Conservation (phyloP, 2,329 filamentous ascomycete species). For the Phaeosphaeriaceae sp. region DNA sequence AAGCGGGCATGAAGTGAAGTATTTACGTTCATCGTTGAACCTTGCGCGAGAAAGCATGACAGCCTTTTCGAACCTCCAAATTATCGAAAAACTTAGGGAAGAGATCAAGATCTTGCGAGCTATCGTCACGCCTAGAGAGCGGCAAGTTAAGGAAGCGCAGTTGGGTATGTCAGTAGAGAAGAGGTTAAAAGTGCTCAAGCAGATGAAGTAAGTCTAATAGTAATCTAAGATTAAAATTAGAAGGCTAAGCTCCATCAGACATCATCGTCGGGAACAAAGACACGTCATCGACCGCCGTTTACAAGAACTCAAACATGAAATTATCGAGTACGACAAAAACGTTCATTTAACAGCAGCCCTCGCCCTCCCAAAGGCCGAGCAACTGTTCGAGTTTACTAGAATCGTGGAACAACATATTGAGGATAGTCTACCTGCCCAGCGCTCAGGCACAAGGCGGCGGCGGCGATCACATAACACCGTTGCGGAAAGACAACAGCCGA, state of each 20-base stretch:
- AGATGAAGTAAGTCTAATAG: neutral
- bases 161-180: neutral
- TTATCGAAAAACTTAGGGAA: conserved; percentile 3
- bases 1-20: conserved; percentile 3
- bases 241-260: neutral
- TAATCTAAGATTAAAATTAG: neutral
- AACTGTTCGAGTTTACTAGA: neutral
- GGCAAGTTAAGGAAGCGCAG: neutral
- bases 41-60: conserved; percentile 12
- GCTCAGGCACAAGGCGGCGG: neutral
- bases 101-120: neutral
- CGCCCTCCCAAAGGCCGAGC: neutral
- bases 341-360: neutral
- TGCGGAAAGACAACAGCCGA: neutral
- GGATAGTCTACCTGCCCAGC: neutral
- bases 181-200: neutral
- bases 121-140: neutral
- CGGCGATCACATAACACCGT: neutral
- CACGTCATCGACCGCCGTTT: neutral
- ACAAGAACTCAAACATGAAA: neutral
- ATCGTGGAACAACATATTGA: neutral
- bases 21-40: conserved; percentile 7
- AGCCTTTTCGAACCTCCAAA: conserved; percentile 4
- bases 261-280: neutral
- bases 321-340: neutral